Base-by-base conservation (phyloP, 306 rosid species). In the Sphenostylis stenocarpa region DNA sequence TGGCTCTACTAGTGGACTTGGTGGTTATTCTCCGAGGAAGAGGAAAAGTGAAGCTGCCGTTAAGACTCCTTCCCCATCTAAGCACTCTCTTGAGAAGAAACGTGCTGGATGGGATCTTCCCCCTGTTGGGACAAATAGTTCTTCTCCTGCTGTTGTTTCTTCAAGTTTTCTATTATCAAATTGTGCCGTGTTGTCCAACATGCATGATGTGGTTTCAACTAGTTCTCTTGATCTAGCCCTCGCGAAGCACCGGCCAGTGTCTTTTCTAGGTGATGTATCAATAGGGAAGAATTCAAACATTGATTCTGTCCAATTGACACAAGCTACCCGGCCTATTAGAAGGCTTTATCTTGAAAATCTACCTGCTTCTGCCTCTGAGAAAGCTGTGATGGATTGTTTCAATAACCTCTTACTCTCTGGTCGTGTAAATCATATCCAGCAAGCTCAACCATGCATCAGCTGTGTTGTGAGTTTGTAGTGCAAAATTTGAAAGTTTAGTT, bases 11-110 rank as follows among this genome's bases (percentile, higher is more conserved):
- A 92, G 91, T 85, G 86, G 94, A 77, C 97, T 95, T 69, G 99
- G 99, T 85, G 99, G 99, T 57, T 95, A 95, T 88, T 95, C 99
- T 28, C 97, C 97, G 0, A 88, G 99, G 85, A 95, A 92, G 94
- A 88, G 97, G 84, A 90, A 87, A 84, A 80, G 89, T 56, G 97
- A 92, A 77, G 84, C 92, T 81, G 93, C 91, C 79, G 80, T 81
- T 62, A 92, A 82, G 85, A 92, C 97, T 72, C 93, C 96, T 80
- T 85, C 98, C 49, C 96, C 97, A 70, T 80, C 92, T 19, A 74
- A 82, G 83, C 84, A 69, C 76, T 85, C 92, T 66, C 62, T 79
- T 17, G 96, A 90, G 81, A 92, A 87, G 87, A 95, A 87, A 85
- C 88, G 82, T 39, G 96, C 90, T 68, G 93, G 85, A 70, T 95